These are phyloP conservation scores for Podila clonocystis DNA, from an alignment of 192 early-diverging fungal species.

Conservation along the genomic window DNA sequence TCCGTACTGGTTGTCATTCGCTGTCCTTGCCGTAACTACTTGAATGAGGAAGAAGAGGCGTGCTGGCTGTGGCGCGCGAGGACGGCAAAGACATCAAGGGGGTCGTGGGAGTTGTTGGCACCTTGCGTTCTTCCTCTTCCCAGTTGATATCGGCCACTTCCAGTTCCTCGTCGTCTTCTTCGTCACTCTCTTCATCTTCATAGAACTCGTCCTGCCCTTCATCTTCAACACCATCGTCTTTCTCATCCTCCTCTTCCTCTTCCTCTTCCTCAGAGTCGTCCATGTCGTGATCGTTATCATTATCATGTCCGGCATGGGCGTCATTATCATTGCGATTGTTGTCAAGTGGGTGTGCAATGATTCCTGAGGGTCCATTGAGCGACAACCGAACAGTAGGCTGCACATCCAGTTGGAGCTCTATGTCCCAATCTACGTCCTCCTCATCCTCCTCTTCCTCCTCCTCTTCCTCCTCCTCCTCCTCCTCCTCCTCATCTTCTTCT, in stretches of 20 bases:
- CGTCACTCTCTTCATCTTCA: background rate
- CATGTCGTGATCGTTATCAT: background rate
- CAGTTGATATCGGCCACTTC: slow-evolving; percentile 30
- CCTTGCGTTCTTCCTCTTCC: slow-evolving; percentile 27
- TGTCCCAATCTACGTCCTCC: slow-evolving; percentile 5
- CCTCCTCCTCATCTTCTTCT: background rate
- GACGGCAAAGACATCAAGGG: background rate
- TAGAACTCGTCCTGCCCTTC: background rate
- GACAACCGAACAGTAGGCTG: background rate
- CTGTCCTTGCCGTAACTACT: slow-evolving; percentile 4
- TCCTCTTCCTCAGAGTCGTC: slow-evolving; percentile 2
- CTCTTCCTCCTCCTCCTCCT: slow-evolving; percentile 2
- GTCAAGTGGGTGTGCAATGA: background rate
- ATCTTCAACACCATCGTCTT: background rate
- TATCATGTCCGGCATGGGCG: background rate
- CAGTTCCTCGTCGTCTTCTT: background rate
- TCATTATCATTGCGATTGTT: background rate
- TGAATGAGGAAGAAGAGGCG: background rate
- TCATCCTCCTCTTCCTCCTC: background rate
- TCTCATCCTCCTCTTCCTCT: background rate
- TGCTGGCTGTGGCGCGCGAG: background rate
- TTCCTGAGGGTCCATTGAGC: background rate
- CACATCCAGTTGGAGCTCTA: background rate
- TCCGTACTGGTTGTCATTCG: slow-evolving; percentile 50
- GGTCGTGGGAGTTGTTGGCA: background rate